These are phyloP conservation scores for Pascua sp. DNA, from an alignment of 1,284 basidiomycete genomes.

Conservation along the genomic window DNA sequence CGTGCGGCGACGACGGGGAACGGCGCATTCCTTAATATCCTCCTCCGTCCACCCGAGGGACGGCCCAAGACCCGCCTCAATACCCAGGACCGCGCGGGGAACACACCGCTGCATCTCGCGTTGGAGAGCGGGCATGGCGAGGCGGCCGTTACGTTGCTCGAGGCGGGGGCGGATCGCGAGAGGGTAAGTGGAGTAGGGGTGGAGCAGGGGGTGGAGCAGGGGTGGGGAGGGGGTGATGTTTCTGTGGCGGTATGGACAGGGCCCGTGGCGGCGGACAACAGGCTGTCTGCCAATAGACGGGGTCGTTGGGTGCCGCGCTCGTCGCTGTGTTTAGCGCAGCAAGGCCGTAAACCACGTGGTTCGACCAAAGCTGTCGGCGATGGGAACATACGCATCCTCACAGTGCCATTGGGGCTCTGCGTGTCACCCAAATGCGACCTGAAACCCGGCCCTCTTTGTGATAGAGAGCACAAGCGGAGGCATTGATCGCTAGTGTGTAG, in stretches of 20 bases:
- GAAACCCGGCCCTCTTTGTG: no score
- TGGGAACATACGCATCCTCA: no score
- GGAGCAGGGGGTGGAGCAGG: background rate
- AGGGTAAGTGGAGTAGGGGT: slow-evolving; percentile 58
- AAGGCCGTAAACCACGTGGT: no score
- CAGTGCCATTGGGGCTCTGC: background rate
- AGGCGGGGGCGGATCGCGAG: slow-evolving; percentile 85
- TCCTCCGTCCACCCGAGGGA: slow-evolving; percentile 70
- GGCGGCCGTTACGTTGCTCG: slow-evolving; percentile 80
- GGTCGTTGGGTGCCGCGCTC: no score
- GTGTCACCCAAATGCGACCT: no score
- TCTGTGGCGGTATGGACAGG: no score
- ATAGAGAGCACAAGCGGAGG: no score
- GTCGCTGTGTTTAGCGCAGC: no score
- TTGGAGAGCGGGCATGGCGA: slow-evolving; percentile 91
- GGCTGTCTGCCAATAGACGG: no score
- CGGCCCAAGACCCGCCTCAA: slow-evolving; percentile 77
- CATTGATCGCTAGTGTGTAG: background rate
- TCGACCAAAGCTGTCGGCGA: no score
- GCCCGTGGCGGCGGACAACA: no score
- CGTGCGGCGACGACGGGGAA: slow-evolving; percentile 92
- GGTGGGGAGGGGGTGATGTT: background rate
- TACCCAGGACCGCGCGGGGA: slow-evolving; percentile 77
- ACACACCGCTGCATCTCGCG: slow-evolving; percentile 91
- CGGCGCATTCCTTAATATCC: slow-evolving; percentile 73